Conservation (phyloP, 78 protist genomes). For the Dictyostelium firmibasis region DNA sequence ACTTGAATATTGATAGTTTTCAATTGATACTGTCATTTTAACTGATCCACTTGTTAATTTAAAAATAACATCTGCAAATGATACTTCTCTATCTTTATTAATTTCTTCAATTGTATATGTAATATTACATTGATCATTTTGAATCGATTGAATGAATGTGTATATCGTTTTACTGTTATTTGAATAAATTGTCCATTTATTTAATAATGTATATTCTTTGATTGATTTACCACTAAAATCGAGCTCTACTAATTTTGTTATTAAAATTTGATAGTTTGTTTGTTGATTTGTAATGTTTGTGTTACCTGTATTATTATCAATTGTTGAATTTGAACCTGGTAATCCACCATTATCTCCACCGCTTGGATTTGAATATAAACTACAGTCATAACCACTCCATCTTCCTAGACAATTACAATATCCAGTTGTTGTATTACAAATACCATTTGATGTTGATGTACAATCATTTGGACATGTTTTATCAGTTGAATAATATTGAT, state of each 20-base stretch:
- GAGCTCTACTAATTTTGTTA: background rate
- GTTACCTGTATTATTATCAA: background rate
- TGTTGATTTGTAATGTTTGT: background rate
- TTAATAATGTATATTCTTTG: background rate
- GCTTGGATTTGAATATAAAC: background rate
- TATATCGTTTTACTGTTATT: background rate
- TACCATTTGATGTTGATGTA: background rate
- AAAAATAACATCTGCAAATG: background rate
- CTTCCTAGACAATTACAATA: background rate
- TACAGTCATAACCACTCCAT: background rate
- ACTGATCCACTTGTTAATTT: background rate
- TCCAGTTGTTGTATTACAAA: background rate
- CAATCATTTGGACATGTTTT: constrained; percentile 7
- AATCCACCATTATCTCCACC: background rate
- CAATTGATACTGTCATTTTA: background rate
- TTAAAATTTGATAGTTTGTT: background rate
- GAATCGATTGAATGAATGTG: background rate
- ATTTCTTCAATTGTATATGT: background rate
- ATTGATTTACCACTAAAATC: background rate
- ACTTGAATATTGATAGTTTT: background rate
- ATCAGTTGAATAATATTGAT: background rate
- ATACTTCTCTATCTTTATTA: background rate
- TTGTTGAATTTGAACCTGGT: background rate
- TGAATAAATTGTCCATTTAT: background rate
- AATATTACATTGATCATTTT: background rate